Conservation (phyloP, 345 rosid genomes). For the Excoecaria cochinchinensis region DNA sequence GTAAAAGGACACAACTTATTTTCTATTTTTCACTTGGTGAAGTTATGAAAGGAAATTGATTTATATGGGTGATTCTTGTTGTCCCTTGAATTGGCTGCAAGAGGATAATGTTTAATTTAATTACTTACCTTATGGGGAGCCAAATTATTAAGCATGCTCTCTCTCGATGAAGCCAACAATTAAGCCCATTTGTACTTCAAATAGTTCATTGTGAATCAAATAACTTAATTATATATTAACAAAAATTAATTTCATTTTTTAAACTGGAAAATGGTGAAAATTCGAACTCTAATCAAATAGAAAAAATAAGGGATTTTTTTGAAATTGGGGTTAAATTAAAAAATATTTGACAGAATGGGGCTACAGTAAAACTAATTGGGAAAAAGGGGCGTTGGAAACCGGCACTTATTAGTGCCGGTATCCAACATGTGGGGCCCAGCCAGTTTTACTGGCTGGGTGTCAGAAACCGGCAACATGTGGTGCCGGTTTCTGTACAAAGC, state of each 20-base stretch:
- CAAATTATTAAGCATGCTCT: slow-evolving; percentile 6
- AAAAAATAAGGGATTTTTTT: too few relatives aligned
- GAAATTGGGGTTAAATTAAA: too few relatives aligned
- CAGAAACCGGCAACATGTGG: too few relatives aligned
- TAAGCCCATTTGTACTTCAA: neutral
- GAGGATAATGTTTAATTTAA: slow-evolving; percentile 1
- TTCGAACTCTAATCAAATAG: too few relatives aligned
- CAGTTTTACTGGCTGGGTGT: too few relatives aligned
- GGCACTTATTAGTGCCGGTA: too few relatives aligned
- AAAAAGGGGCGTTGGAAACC: too few relatives aligned
- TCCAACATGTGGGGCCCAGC: too few relatives aligned
- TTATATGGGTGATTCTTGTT: neutral
- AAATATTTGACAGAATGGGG: too few relatives aligned
- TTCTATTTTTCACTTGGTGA: neutral
- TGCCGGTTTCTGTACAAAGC: too few relatives aligned
- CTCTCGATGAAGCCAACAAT: neutral
- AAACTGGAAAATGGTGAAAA: too few relatives aligned
- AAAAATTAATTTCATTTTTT: neutral
- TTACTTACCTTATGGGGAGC: slow-evolving; percentile 8
- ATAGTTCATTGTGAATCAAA: neutral
- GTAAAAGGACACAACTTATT: neutral
- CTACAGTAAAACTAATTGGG: too few relatives aligned
- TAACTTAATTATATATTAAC: neutral
- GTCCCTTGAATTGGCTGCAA: slow-evolving; percentile 31
- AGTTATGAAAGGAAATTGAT: neutral